Evolutionary conservation across 2,329 filamentous ascomycete species (phyloP).

Genomic region (Sporothrix euskadiensis): DNA sequence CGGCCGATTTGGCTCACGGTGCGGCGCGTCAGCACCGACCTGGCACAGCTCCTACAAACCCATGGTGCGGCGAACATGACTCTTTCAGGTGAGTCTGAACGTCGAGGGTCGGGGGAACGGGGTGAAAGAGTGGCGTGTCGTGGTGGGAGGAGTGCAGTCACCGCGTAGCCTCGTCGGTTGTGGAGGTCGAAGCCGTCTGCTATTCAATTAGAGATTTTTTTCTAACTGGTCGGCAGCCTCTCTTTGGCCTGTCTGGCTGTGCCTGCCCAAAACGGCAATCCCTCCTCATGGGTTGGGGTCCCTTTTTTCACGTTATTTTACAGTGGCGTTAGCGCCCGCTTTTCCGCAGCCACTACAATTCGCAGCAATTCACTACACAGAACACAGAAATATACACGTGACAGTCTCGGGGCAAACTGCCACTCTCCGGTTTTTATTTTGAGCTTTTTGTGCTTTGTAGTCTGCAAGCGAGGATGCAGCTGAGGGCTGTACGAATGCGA

Average conservation of each 20-base stretch:
- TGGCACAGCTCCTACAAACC: conserved; percentile 55
- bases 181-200: background rate
- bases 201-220: background rate
- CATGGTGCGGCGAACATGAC: conserved; percentile 50
- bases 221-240: background rate
- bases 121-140: background rate
- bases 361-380: background rate
- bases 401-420: background rate
- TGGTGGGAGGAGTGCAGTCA: background rate
- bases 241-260: background rate
- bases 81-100: conserved; percentile 12
- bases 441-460: background rate
- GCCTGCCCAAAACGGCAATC: conserved; percentile 19
- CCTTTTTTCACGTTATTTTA: background rate
- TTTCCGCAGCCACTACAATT: background rate
- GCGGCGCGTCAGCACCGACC: conserved; percentile 39
- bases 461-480: background rate
- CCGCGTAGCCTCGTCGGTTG: background rate
- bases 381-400: background rate
- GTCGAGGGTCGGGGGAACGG: background rate
- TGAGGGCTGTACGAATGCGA: background rate
- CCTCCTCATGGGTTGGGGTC: conserved; percentile 18
- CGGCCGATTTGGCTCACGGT: conserved; percentile 41
- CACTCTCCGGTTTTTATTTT: background rate
- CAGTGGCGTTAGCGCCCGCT: conserved; percentile 9